Base-by-base conservation (phyloP, 805 yeast genomes). In the Yarrowia sp. region DNA sequence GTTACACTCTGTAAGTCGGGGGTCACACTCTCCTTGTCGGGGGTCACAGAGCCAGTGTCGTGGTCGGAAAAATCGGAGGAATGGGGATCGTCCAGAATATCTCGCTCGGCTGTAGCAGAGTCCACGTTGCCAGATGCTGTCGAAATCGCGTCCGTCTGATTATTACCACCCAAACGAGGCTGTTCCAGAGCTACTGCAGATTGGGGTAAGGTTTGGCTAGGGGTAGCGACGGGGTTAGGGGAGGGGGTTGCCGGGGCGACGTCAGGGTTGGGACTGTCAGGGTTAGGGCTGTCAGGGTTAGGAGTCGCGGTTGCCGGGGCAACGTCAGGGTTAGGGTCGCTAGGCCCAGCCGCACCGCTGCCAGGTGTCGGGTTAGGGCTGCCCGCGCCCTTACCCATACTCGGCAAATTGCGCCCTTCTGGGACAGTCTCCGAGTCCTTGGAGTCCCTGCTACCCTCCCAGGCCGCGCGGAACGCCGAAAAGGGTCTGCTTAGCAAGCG, bases 81-180 rank as follows among this genome's bases (percentile, higher is more conserved):
- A 15, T 15, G 35, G n/a, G 59, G 14, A 16, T 32, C 42, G 22
- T 49, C 53, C 3, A 32, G 22, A 15, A 49, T 15, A 16, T 49
- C 53, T 19, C 40, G 40, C 0, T 16, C 42, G 26, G 12, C 40
- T 9, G 49, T 8, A 45, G 49, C n/a, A 9, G 49, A 15, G 14
- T 45, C 14, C 32, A 10, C 49, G 49, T 19, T 5, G 32, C 32
- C 5, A 1, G 49, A 26, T 8, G 49, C 32, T 26, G 14, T 50
- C 22, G 26, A 16, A 12, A 9, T 16, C 56, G 52, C 22, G 32
- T 16, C 41, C 10, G 43, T 16, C 19, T 45, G 26, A 56, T 56
- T 56, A 56, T 56, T 56, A 56, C 38, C 63, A 26, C 61, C 46
- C 46, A 40, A 22, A 42, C 40, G 38, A 56, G 63, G 11, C 63